Conservation (phyloP, 805 yeast species). For the Lachancea sp. region DNA sequence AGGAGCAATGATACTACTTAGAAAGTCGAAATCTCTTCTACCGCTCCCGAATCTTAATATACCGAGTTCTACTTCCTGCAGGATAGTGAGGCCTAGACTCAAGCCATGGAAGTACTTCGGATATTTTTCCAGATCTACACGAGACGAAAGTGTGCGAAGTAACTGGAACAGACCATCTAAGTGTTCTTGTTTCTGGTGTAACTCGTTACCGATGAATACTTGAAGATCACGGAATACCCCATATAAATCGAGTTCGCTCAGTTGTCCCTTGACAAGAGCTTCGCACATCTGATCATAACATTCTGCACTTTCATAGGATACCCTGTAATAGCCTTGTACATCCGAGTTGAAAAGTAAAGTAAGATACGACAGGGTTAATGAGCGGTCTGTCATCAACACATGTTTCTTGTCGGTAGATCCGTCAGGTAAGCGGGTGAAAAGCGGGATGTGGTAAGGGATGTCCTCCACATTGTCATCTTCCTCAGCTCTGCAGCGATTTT, state of each 20-base stretch:
- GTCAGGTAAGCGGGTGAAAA: constrained; percentile 28
- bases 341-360: constrained; percentile 20
- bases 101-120: constrained; percentile 24
- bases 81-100: constrained; percentile 23
- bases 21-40: constrained; percentile 1
- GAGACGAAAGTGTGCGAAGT: constrained; percentile 15
- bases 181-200: constrained; percentile 24
- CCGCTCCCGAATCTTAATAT: constrained; percentile 11
- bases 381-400: constrained; percentile 28
- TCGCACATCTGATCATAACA: constrained; percentile 26
- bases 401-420: constrained; percentile 19
- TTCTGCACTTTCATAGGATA: constrained; percentile 37
- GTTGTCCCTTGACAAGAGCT: constrained; percentile 14
- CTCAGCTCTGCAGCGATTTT: constrained; percentile 34
- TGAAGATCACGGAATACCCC: constrained; percentile 34
- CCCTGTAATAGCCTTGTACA: constrained; percentile 41
- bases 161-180: constrained; percentile 27
- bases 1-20: constrained; percentile 8
- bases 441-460: constrained; percentile 56
- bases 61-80: constrained; percentile 19
- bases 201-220: constrained; percentile 27
- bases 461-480: constrained; percentile 41
- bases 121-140: constrained; percentile 15
- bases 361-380: constrained; percentile 16
- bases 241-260: constrained; percentile 27